These are phyloP conservation scores for Naegleria lovaniensis DNA, from an alignment of 208 protist genomes.

Conservation along the genomic window DNA sequence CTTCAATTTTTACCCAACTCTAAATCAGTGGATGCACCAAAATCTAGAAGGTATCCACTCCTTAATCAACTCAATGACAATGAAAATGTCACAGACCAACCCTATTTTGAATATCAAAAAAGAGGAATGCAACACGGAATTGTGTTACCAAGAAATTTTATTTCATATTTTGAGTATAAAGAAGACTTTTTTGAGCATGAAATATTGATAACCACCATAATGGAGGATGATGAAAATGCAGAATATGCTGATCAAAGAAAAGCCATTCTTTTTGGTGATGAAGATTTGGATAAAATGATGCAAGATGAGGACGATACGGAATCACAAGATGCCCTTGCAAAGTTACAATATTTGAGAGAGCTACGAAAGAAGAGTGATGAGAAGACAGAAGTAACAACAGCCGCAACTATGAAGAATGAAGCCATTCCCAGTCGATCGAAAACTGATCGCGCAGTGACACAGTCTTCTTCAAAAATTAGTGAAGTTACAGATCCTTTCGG, in stretches of 20 bases:
- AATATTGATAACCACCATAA: neutral
- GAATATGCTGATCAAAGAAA: neutral
- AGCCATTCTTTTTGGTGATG: neutral
- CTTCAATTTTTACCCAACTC: neutral
- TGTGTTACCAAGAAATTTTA: neutral
- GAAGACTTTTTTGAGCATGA: neutral
- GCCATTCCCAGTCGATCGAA: neutral
- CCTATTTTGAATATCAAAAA: neutral
- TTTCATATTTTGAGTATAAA: conserved; percentile 1
- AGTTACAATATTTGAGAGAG: neutral
- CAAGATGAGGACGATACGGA: neutral
- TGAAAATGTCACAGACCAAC: neutral
- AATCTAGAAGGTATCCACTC: neutral
- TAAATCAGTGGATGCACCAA: neutral
- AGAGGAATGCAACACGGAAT: neutral
- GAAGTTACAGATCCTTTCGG: neutral
- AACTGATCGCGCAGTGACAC: neutral
- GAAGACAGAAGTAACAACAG: neutral
- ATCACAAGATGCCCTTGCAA: neutral
- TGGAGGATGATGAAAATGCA: neutral
- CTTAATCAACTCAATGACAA: neutral
- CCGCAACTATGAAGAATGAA: neutral
- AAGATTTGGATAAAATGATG: neutral
- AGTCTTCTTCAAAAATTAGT: neutral
- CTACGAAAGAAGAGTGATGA: neutral